A percentile compares a stretch with the other conserved stretches of the same genome.
These are phyloP conservation scores for Bipolaris cookei DNA, from an alignment of 2,329 filamentous ascomycete genomes.

Conservation along the genomic window DNA sequence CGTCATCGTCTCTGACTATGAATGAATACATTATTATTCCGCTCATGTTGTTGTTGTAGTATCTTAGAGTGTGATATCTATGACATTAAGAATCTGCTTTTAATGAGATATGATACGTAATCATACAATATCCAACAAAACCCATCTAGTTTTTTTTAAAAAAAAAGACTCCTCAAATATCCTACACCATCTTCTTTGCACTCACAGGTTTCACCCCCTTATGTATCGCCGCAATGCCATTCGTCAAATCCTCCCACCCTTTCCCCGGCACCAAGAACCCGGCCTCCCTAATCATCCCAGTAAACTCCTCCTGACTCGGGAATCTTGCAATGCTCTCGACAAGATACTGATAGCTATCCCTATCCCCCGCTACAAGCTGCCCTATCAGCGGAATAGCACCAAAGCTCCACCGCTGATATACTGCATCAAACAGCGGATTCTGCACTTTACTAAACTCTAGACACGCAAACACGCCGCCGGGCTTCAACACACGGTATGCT, in stretches of 20 bases:
- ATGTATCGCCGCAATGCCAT: conserved; percentile 93
- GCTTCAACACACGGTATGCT: conserved; percentile 86
- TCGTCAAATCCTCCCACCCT: conserved; percentile 84
- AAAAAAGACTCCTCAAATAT: too few relatives aligned
- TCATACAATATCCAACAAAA: background rate
- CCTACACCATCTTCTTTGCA: background rate
- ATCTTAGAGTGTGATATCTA: too few relatives aligned
- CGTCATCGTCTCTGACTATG: background rate
- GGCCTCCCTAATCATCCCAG: conserved; percentile 79
- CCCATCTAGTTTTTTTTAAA: background rate
- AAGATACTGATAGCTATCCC: conserved; percentile 96
- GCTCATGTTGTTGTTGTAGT: background rate
- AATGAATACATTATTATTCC: conserved; percentile 9
- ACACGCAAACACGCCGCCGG: conserved; percentile 94
- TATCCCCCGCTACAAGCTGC: conserved; percentile 89
- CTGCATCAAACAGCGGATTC: conserved; percentile 76
- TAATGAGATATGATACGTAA: background rate
- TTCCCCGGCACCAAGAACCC: conserved; percentile 81
- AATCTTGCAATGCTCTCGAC: conserved; percentile 98
- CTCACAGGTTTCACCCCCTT: conserved; percentile 83
- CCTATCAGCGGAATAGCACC: conserved; percentile 92
- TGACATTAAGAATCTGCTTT: too few relatives aligned
- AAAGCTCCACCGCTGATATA: conserved; percentile 97
- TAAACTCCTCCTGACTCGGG: conserved; percentile 83
- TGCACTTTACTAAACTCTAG: conserved; percentile 92